These are phyloP conservation scores for Aspergillus avenaceus DNA, from an alignment of 495 filamentous ascomycete genomes.

Conservation along the genomic window DNA sequence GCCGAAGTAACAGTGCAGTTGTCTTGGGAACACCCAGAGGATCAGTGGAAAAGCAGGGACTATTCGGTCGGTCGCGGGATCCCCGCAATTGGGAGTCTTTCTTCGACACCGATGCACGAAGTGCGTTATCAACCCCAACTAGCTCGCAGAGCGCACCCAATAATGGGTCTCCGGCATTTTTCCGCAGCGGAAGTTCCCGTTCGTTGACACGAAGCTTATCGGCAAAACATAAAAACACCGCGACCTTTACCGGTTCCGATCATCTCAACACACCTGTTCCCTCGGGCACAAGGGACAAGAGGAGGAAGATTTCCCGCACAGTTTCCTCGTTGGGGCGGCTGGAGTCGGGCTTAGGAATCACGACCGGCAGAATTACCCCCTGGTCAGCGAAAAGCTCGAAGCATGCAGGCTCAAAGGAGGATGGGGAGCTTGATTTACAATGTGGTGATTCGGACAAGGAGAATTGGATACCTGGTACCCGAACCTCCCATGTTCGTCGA, in stretches of 20 bases:
- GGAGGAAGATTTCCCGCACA: slow-evolving; percentile 58
- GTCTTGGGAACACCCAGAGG: slow-evolving; percentile 36
- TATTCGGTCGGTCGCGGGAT: slow-evolving; percentile 71
- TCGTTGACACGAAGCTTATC: slow-evolving; percentile 34
- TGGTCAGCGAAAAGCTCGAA: slow-evolving; percentile 23
- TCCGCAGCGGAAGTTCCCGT: slow-evolving; percentile 60
- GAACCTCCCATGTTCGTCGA: slow-evolving; percentile 34
- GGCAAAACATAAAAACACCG: slow-evolving; percentile 53
- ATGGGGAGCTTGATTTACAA: slow-evolving; percentile 39
- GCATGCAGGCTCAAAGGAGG: slow-evolving; percentile 19
- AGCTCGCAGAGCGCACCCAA: slow-evolving; percentile 69
- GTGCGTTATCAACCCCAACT: slow-evolving; percentile 66
- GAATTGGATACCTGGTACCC: slow-evolving; percentile 71
- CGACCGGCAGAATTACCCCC: slow-evolving; percentile 12
- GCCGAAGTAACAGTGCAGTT: slow-evolving; percentile 57
- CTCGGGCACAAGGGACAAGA: slow-evolving; percentile 50
- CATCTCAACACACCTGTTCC: slow-evolving; percentile 40
- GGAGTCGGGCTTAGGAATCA: slow-evolving; percentile 40
- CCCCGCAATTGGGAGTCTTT: slow-evolving; percentile 81
- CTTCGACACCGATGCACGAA: slow-evolving; percentile 68
- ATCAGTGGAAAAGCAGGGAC: slow-evolving; percentile 31
- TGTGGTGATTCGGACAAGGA: slow-evolving; percentile 85
- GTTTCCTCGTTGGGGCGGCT: slow-evolving; percentile 65
- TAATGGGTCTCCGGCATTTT: slow-evolving; percentile 63
- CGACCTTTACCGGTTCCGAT: slow-evolving; percentile 38